Evolutionary conservation across 352 stramenopile species (phyloP).

Genomic region (Pythium utonaiense): DNA sequence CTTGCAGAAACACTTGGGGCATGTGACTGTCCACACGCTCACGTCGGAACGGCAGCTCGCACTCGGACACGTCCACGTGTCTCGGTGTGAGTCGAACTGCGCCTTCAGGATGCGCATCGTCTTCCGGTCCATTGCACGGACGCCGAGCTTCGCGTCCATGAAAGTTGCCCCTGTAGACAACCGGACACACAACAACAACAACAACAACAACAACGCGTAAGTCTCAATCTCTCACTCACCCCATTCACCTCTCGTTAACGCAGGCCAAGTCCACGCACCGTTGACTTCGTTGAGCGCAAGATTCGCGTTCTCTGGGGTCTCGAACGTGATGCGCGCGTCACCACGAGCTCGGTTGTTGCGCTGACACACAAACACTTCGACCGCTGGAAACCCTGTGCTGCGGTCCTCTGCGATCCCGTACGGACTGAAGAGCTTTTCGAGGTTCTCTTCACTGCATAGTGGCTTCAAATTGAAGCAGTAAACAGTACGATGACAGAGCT

Average conservation of each 20-base stretch:
- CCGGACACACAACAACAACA: too few species aligned
- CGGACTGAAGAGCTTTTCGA: constrained; percentile 50
- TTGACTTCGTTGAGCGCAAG: constrained; percentile 3
- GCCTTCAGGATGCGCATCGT: constrained; percentile 10
- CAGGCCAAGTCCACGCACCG: too few species aligned
- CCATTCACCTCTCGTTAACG: too few species aligned
- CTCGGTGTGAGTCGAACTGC: constrained; percentile 20
- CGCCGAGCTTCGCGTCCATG: not conserved
- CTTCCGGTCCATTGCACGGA: constrained; percentile 7
- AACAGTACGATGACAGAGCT: constrained; percentile 35
- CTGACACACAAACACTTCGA: constrained; percentile 21
- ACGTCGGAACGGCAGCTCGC: constrained; percentile 44
- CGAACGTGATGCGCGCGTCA: constrained; percentile 14
- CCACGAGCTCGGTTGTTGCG: constrained; percentile 7
- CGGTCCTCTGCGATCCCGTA: constrained; percentile 49
- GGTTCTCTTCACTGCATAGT: constrained; percentile 35
- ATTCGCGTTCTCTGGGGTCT: not conserved
- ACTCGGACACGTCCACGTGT: constrained; percentile 52
- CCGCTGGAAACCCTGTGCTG: constrained; percentile 8
- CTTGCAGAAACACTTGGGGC: constrained; percentile 38
- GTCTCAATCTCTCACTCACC: too few species aligned
- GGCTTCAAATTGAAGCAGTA: constrained; percentile 60
- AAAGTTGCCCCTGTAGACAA: not conserved
- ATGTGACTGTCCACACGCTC: constrained; percentile 62
- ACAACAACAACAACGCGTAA: too few species aligned